Conservation (phyloP, 805 yeast genomes). For the Zygotorulaspora florentina region DNA sequence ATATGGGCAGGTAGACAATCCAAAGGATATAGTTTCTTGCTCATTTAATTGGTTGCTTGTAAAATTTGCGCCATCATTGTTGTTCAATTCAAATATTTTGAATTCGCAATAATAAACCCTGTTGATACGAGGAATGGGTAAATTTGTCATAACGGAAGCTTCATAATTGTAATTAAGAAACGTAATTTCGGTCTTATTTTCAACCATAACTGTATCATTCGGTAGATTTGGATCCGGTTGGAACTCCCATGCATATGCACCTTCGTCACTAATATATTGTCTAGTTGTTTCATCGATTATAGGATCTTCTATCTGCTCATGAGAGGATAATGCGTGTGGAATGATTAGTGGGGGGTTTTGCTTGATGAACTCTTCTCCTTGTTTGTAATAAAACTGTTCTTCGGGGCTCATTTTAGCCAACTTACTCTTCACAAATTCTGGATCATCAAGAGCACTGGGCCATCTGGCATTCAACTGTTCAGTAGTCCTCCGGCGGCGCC, state of each 20-base stretch:
- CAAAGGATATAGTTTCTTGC: slow-evolving; percentile 60
- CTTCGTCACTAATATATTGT: slow-evolving; percentile 74
- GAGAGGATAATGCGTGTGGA: slow-evolving; percentile 30
- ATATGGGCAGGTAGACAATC: slow-evolving; percentile 81
- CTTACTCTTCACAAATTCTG: slow-evolving; percentile 55
- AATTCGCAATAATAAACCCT: slow-evolving; percentile 88
- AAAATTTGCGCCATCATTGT: slow-evolving; percentile 26
- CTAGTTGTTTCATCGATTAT: slow-evolving; percentile 34
- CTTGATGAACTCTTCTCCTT: slow-evolving; percentile 38
- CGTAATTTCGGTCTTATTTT: slow-evolving; percentile 59
- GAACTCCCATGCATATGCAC: slow-evolving; percentile 88
- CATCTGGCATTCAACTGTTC: slow-evolving; percentile 22
- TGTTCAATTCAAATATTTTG: slow-evolving; percentile 68
- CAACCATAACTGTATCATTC: slow-evolving; percentile 54
- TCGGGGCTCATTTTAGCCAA: slow-evolving; percentile 51
- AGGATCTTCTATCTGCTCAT: slow-evolving; percentile 29
- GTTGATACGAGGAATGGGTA: slow-evolving; percentile 78
- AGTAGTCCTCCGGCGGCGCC: slow-evolving; percentile 14
- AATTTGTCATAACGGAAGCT: slow-evolving; percentile 69
- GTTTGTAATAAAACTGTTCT: slow-evolving; percentile 39
- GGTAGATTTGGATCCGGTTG: slow-evolving; percentile 50
- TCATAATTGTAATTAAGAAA: slow-evolving; percentile 54
- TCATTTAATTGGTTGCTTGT: slow-evolving; percentile 23
- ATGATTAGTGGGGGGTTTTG: slow-evolving; percentile 43
- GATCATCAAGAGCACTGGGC: slow-evolving; percentile 64